Evolutionary conservation across 176 grass and related monocot species (phyloP).

Genomic region (Cymbopogon citratus): DNA sequence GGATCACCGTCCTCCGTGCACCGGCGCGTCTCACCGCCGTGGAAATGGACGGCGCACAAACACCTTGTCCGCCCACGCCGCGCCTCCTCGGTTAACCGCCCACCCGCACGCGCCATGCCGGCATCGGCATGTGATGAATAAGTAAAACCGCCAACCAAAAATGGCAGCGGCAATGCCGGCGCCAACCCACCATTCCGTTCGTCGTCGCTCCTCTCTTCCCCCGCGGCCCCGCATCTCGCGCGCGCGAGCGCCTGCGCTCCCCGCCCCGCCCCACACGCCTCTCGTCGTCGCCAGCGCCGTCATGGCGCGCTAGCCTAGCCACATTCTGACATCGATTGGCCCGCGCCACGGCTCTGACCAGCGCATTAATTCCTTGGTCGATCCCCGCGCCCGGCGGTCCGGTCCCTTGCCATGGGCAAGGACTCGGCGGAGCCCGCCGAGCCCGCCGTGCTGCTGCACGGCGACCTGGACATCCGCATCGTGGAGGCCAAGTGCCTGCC

Average conservation of each 20-base stretch:
- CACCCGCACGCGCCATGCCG: not conserved
- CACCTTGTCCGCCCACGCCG: no score
- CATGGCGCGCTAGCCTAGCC: not conserved
- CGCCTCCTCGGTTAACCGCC: no score
- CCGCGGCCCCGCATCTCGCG: not conserved
- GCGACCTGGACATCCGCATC: slow-evolving; percentile 68
- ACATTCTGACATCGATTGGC: not conserved
- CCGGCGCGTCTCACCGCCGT: not conserved
- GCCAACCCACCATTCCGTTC: not conserved
- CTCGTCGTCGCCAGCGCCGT: not conserved
- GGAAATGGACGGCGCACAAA: not conserved
- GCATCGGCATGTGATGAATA: not conserved
- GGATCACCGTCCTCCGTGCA: not conserved
- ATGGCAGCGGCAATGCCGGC: not conserved
- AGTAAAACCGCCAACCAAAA: not conserved
- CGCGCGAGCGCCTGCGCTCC: not conserved
- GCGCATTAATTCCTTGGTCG: not conserved
- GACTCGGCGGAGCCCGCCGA: not conserved
- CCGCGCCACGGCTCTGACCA: no score
- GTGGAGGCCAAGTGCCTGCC: slow-evolving; percentile 58
- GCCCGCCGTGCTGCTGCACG: slow-evolving; percentile 32
- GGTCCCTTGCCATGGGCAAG: not conserved
- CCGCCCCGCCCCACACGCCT: not conserved
- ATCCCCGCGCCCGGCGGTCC: not conserved
- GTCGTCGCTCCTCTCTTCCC: not conserved